These are phyloP conservation scores for Pelargonium exstipulatum DNA, from an alignment of 441 rosid genomes.

Conservation along the genomic window DNA sequence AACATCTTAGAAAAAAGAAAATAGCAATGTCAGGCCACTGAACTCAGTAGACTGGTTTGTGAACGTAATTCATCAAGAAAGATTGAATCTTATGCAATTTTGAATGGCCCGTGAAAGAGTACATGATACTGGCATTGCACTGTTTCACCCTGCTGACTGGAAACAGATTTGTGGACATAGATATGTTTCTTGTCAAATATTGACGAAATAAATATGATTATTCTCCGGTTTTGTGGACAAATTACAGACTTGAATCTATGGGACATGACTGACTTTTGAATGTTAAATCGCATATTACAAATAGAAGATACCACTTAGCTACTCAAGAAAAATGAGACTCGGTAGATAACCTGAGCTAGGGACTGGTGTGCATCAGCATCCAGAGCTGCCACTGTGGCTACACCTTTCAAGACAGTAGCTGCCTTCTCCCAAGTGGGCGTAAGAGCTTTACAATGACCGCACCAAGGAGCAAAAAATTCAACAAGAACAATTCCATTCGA, in stretches of 20 bases:
- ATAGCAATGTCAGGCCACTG: neutral
- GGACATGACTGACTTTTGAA: neutral
- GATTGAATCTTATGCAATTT: neutral
- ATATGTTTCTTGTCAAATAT: neutral
- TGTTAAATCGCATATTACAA: neutral
- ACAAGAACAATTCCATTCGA: constrained; percentile 83
- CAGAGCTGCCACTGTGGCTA: constrained; percentile 90
- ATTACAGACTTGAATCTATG: neutral
- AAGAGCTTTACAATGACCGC: constrained; percentile 91
- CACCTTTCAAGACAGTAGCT: constrained; percentile 74
- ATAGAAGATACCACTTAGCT: neutral
- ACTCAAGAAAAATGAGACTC: neutral
- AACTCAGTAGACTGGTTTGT: neutral
- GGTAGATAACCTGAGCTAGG: constrained; percentile 74
- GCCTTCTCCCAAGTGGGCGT: constrained; percentile 96
- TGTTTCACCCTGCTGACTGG: neutral
- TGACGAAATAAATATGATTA: neutral
- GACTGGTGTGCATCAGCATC: constrained; percentile 95
- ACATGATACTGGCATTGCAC: neutral
- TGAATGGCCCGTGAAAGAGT: neutral
- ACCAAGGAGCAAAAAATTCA: constrained; percentile 98
- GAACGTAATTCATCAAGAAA: neutral
- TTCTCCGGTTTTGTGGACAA: neutral
- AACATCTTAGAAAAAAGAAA: neutral
- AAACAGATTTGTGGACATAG: neutral